A percentile compares a stretch with the other conserved stretches of the same genome.
phyloP scores from a whole-genome alignment of 306 rosid genomes.

The Prunus armeniaca region DNA sequence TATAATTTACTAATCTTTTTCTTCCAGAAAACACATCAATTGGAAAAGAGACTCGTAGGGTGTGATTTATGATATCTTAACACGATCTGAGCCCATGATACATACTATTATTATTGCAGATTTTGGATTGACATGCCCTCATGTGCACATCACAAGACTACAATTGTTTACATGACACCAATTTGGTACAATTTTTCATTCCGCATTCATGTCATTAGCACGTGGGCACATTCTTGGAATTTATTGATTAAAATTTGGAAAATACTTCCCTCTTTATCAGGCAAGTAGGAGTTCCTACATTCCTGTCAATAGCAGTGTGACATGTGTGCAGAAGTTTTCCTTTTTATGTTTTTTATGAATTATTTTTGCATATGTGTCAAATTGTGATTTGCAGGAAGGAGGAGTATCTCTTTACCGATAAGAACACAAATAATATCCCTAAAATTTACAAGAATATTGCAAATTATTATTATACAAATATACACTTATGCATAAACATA shows the following conservation, averaged over 20 bases:
- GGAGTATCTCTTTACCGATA: no score
- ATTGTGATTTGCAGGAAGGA: no score
- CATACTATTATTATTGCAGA: background rate
- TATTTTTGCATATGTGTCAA: no score
- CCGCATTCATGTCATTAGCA: slow-evolving; percentile 6
- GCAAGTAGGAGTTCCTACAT: no score
- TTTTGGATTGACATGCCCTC: background rate
- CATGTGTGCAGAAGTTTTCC: no score
- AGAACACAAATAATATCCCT: no score
- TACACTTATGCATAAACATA: background rate
- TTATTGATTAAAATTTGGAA: background rate
- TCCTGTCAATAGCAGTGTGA: no score
- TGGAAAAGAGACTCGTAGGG: background rate
- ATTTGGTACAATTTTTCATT: background rate
- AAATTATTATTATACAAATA: background rate
- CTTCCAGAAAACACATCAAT: background rate
- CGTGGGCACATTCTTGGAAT: background rate
- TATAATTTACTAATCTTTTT: background rate
- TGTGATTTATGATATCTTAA: slow-evolving; percentile 4
- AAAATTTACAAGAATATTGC: background rate
- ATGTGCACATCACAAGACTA: background rate
- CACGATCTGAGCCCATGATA: background rate
- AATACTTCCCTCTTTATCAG: no score
- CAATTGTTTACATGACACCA: background rate
- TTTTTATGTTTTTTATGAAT: no score